Evolutionary conservation across 2,329 filamentous ascomycete species (phyloP).

Genomic region (Pyrenophora teres): DNA sequence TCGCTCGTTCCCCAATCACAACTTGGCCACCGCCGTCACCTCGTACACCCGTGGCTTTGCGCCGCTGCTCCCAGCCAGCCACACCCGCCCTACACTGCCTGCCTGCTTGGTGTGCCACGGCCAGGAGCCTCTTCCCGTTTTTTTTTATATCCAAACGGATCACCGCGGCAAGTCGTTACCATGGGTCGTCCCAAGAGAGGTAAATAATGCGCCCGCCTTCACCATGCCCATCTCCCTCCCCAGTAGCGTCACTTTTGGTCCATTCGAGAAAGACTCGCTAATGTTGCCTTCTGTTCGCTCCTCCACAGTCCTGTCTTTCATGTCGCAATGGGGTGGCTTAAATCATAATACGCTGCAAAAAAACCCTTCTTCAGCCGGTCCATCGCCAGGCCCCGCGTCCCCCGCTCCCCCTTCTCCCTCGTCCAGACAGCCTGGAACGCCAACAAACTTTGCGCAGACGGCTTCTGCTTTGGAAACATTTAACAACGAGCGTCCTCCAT

Average conservation of each 20-base stretch:
- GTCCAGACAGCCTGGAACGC: slow-evolving; percentile 26
- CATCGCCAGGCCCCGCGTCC: slow-evolving; percentile 42
- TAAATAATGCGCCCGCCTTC: slow-evolving; percentile 27
- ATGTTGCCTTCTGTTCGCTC: slow-evolving; percentile 33
- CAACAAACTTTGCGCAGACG: slow-evolving; percentile 31
- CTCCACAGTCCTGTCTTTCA: slow-evolving; percentile 78
- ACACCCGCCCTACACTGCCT: slow-evolving; percentile 23
- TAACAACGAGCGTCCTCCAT: slow-evolving; percentile 30
- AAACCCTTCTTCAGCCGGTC: slow-evolving; percentile 25
- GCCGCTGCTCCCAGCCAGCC: slow-evolving; percentile 28
- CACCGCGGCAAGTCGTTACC: slow-evolving; percentile 24
- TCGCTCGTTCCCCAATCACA: slow-evolving; percentile 29
- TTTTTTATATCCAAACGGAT: not conserved
- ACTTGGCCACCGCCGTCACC: slow-evolving; percentile 11
- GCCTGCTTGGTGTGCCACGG: slow-evolving; percentile 17
- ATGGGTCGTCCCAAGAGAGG: slow-evolving; percentile 47
- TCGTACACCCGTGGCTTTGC: slow-evolving; percentile 39
- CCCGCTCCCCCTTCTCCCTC: slow-evolving; percentile 40
- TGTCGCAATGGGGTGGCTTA: slow-evolving; percentile 72
- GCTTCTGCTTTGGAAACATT: slow-evolving; percentile 39
- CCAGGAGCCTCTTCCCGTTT: slow-evolving; percentile 11
- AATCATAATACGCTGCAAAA: slow-evolving; percentile 36
- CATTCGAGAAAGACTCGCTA: slow-evolving; percentile 24
- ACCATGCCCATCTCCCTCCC: slow-evolving; percentile 10
- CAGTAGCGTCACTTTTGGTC: slow-evolving; percentile 5